Evolutionary conservation across 164 flowering plant species (phyloP).

Genomic region (Vitis vinifera): ASM3070453v1 NC_081810.1:4259001-4259500

Average conservation of each 20-base stretch:
- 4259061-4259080: constrained; percentile 2
- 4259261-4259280: constrained; percentile 11
- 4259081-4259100: constrained; percentile 4
- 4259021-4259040: neutral
- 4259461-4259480: too few species aligned
- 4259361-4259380: too few species aligned
- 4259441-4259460: too few species aligned
- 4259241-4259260: constrained; percentile 21
- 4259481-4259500: too few species aligned
- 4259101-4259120: neutral
- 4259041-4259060: too few species aligned
- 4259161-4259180: constrained; percentile 9
- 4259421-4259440: too few species aligned
- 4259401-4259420: too few species aligned
- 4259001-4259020: constrained; percentile 79
- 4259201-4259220: constrained; percentile 6
- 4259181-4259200: constrained; percentile 3
- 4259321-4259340: too few species aligned
- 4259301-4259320: neutral
- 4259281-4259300: neutral
- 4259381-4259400: too few species aligned
- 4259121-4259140: neutral
- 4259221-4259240: constrained; percentile 14
- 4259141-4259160: constrained; percentile 11
- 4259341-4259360: too few species aligned